Conservation (phyloP, 305 asterid genomes). For the Withania somnifera region DNA sequence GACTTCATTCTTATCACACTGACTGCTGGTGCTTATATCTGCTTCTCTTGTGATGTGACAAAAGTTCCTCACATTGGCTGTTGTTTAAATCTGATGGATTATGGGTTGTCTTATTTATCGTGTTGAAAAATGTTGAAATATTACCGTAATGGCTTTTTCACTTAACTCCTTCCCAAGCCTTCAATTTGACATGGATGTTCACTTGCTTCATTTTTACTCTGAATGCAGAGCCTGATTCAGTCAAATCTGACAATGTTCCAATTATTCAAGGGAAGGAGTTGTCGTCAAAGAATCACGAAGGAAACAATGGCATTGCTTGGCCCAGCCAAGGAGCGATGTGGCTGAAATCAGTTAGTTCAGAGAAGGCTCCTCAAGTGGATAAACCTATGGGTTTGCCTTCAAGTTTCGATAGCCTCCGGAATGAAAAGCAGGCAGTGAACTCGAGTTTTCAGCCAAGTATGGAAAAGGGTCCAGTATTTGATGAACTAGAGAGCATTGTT, state of each 20-base stretch:
- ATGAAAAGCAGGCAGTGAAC: constrained; percentile 22
- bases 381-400: constrained; percentile 29
- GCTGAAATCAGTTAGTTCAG: constrained; percentile 41
- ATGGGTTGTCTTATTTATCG: background rate
- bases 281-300: constrained; percentile 35
- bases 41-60: background rate
- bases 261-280: constrained; percentile 37
- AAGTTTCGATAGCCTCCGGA: constrained; percentile 25
- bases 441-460: constrained; percentile 28
- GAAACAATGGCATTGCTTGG: constrained; percentile 33
- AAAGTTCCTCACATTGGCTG: background rate
- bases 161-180: background rate
- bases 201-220: constrained; percentile 9
- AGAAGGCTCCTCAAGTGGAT: constrained; percentile 41
- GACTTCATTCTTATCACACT: background rate
- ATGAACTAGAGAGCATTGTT: constrained; percentile 83
- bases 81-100: background rate
- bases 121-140: background rate
- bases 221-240: constrained; percentile 44
- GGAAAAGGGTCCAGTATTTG: constrained; percentile 48
- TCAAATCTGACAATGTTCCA: constrained; percentile 26
- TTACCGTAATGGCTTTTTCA: background rate
- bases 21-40: background rate
- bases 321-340: constrained; percentile 54
- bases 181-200: constrained; percentile 5